Conservation (phyloP, 1,284 basidiomycete species). For the Ganoderma meredithae region DNA sequence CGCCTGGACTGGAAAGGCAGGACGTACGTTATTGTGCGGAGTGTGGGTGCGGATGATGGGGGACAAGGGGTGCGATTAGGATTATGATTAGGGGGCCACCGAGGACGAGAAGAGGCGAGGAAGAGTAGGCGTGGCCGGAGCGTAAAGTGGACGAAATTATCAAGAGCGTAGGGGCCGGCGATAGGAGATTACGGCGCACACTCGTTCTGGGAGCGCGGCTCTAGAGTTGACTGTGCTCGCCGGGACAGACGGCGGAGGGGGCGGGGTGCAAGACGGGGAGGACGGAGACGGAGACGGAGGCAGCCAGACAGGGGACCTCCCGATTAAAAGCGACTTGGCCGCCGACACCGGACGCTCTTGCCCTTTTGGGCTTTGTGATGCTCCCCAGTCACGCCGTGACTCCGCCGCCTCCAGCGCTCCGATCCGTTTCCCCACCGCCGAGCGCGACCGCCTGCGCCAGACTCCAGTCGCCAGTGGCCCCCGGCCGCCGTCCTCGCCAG, state of each 20-base stretch:
- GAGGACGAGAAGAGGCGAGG: constrained; percentile 4
- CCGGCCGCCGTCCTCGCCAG: background rate
- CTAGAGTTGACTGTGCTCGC: constrained; percentile 14
- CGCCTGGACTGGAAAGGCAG: background rate
- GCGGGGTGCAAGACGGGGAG: constrained; percentile 10
- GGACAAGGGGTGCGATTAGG: constrained; percentile 9
- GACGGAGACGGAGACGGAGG: constrained; percentile 7
- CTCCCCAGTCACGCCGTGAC: background rate
- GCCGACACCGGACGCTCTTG: background rate
- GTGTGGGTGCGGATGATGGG: background rate
- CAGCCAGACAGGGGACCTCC: constrained; percentile 1
- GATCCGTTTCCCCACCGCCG: background rate
- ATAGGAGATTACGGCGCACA: constrained; percentile 21
- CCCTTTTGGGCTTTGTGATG: constrained; percentile 3
- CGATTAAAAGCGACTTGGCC: constrained; percentile 13
- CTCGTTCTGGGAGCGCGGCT: constrained; percentile 20
- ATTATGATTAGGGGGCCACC: constrained; percentile 10
- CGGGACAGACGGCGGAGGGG: constrained; percentile 13
- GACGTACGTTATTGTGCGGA: constrained; percentile 22
- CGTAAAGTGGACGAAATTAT: constrained; percentile 11
- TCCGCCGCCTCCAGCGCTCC: background rate
- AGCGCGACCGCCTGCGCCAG: background rate
- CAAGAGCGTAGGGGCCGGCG: constrained; percentile 10
- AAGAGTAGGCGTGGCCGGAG: constrained; percentile 2
- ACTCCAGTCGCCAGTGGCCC: background rate